Base-by-base conservation (phyloP, 345 rosid genomes). In the Eucalyptus tenuipes region DNA sequence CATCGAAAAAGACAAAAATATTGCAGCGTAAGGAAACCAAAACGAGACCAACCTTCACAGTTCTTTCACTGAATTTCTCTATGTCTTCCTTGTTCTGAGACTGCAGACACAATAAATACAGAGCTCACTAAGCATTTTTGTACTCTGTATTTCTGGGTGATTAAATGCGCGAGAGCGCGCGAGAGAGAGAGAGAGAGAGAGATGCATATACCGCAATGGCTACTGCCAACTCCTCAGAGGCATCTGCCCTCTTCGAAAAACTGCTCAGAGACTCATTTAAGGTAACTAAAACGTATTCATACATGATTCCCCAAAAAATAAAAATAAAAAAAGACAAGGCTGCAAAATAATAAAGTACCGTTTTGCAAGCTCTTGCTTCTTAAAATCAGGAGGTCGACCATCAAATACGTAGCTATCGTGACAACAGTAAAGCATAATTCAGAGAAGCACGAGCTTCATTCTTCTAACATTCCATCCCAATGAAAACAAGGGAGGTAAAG, bases 31-130 rank as follows among this genome's bases (percentile, higher is more conserved):
- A 81, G 57, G 55, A 9, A 84, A 64, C 88, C 15, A 17, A 85
- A 75, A 87, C 52, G 25, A 75, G 48, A 87, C 87, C 50, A 86
- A 97, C 99, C 96, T 97, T 97, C 86, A 96, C 99, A 31, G 98
- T 96, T 88, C 98, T 93, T 89, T 97, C 96, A 88, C 99, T 96
- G 94, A 94, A 96, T 92, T 96, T 97, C 91, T 98, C 98, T 88
- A 96, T 95, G 90, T 97, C 99, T 85, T 95, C 99, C 92, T 94
- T 94, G 91, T 93, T 95, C 85, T 98, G 98, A 91, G 90, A 75
- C 99, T 96, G 91, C 92, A 89, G 42, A 52, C 50, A 79, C 50
- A 79, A 86, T 17, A 50, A 87, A 71, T 57, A 57, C 13, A 57
- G 6, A 57, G 64, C 1, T 55, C 61, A 55, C 29, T 8, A 5